Conservation (phyloP, 202 grass and related monocot genomes). For the Schoenoplectus tabernaemontani region DNA sequence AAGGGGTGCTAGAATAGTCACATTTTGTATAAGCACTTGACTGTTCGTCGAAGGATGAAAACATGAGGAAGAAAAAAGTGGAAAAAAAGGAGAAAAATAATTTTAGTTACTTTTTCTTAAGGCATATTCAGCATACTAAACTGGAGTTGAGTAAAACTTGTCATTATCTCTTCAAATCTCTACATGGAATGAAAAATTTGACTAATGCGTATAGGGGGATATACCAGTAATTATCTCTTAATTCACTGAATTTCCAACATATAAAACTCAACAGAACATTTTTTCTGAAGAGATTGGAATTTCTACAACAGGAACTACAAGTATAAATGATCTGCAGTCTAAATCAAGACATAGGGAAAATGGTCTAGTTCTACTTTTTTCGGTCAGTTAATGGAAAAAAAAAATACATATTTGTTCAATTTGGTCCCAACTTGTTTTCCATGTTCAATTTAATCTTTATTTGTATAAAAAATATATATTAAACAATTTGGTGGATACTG, state of each 20-base stretch:
- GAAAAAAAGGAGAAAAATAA: background rate
- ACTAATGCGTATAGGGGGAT: background rate
- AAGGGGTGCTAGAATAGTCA: conserved; percentile 78
- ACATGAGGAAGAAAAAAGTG: background rate
- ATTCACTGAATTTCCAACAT: background rate
- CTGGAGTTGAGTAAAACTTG: background rate
- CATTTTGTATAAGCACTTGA: conserved; percentile 69
- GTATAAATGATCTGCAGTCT: too few species aligned
- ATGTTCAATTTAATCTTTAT: too few species aligned
- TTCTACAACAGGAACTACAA: too few species aligned
- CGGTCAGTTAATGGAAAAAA: too few species aligned
- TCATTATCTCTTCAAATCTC: background rate
- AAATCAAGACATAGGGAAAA: too few species aligned
- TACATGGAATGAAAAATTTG: conserved; percentile 1
- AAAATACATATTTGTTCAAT: too few species aligned
- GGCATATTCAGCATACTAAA: background rate
- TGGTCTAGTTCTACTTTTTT: too few species aligned
- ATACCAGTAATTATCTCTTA: background rate
- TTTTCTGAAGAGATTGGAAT: too few species aligned
- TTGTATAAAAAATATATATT: too few species aligned
- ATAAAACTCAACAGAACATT: background rate
- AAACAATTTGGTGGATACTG: too few species aligned
- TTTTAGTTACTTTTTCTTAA: background rate
- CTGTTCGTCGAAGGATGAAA: conserved; percentile 49
- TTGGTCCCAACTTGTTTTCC: too few species aligned